Evolutionary conservation across 345 rosid genomes (phyloP).

Genomic region (Eucalyptus decipiens): DNA sequence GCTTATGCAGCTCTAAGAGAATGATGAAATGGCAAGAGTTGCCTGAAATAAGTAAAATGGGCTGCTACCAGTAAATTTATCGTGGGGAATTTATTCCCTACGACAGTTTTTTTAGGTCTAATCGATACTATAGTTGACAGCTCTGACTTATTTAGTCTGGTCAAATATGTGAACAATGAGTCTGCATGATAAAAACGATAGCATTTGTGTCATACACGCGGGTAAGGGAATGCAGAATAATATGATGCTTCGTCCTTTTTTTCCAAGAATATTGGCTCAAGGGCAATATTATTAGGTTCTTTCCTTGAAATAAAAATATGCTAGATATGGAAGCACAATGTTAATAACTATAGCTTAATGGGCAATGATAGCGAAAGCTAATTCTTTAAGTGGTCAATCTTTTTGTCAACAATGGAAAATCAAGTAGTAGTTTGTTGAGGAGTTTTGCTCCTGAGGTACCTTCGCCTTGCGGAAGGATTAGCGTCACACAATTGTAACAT

Average conservation of each 20-base stretch:
- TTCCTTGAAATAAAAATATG: not conserved
- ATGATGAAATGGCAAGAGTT: not conserved
- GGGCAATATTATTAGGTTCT: not conserved
- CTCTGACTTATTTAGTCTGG: not conserved
- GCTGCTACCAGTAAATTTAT: not conserved
- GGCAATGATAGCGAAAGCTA: not conserved
- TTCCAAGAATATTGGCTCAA: not conserved
- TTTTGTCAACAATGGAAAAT: not conserved
- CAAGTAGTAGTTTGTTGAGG: not conserved
- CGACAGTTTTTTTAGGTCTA: not conserved
- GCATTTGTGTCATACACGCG: not conserved
- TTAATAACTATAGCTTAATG: not conserved
- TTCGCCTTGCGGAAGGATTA: not conserved
- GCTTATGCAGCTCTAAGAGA: not conserved
- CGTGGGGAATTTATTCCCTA: not conserved
- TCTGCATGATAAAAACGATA: not conserved
- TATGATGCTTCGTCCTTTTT: not conserved
- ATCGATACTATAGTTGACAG: not conserved
- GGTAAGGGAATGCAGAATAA: not conserved
- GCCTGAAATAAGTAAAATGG: not conserved
- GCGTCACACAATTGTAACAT: not conserved
- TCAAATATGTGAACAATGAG: not conserved
- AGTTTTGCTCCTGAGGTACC: not conserved
- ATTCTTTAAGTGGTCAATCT: not conserved
- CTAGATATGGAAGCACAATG: not conserved